phyloP scores from a whole-genome alignment of 1,284 basidiomycete species.

The Puccinia polysora region DNA sequence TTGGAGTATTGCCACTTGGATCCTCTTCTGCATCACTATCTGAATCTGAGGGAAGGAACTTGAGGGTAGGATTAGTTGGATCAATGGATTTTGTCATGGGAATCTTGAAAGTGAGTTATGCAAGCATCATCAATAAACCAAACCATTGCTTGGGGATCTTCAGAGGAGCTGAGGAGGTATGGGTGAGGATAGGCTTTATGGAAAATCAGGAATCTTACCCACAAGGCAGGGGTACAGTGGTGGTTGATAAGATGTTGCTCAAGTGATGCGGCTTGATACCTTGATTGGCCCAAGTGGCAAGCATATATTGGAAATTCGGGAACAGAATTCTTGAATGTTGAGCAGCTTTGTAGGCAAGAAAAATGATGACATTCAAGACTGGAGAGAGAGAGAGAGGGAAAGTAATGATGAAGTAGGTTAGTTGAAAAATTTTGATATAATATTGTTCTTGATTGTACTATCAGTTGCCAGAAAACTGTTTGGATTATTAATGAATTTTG shows the following conservation, averaged over 20 bases:
- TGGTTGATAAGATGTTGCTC: slow-evolving; percentile 5
- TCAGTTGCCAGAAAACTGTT: no score
- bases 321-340: slow-evolving; percentile 13
- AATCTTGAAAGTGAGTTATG: slow-evolving; percentile 20
- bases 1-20: neutral
- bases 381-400: neutral
- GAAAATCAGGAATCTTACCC: neutral
- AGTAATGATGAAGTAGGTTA: neutral
- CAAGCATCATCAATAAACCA: neutral
- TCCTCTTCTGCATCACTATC: slow-evolving; percentile 32
- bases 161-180: neutral
- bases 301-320: slow-evolving; percentile 30
- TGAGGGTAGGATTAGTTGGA: slow-evolving; percentile 16
- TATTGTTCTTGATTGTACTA: no score
- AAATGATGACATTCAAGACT: slow-evolving; percentile 32
- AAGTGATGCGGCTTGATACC: slow-evolving; percentile 31
- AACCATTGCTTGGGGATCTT: neutral
- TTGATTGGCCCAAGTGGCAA: slow-evolving; percentile 33
- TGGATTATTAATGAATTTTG: no score
- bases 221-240: neutral
- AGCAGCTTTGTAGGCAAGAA: slow-evolving; percentile 18
- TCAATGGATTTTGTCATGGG: neutral
- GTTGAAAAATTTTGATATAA: no score
- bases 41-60: slow-evolving; percentile 36
- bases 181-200: neutral